A percentile compares a stretch with the other conserved stretches of the same genome.
Evolutionary conservation across 345 rosid species (phyloP).

Genomic region (Odontarrhena argentea): DNA sequence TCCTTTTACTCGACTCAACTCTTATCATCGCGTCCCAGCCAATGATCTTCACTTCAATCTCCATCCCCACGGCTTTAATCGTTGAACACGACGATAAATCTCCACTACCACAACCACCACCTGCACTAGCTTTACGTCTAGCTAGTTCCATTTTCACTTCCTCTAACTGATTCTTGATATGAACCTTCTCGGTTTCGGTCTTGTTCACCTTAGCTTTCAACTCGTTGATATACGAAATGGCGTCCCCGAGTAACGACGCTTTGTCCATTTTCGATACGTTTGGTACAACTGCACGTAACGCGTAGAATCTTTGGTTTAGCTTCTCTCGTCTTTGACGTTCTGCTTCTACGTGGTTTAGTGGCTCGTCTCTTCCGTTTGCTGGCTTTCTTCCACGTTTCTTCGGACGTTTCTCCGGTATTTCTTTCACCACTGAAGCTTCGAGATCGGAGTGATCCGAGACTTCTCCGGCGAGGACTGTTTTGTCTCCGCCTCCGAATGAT

Average conservation of each 20-base stretch:
- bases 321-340: slow-evolving; percentile 98
- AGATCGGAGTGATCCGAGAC: slow-evolving; percentile 96
- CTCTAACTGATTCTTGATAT: slow-evolving; percentile 67
- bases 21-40: slow-evolving; percentile 94
- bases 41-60: slow-evolving; percentile 86
- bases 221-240: slow-evolving; percentile 86
- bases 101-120: neutral
- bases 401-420: slow-evolving; percentile 80
- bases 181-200: slow-evolving; percentile 61
- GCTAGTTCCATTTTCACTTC: slow-evolving; percentile 54
- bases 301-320: slow-evolving; percentile 90
- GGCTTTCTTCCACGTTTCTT: slow-evolving; percentile 93
- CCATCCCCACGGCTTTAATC: slow-evolving; percentile 58
- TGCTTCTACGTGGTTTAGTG: slow-evolving; percentile 95
- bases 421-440: slow-evolving; percentile 87
- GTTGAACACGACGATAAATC: slow-evolving; percentile 22
- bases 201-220: slow-evolving; percentile 60
- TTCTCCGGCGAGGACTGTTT: slow-evolving; percentile 47
- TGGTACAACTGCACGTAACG: slow-evolving; percentile 92
- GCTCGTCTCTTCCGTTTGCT: slow-evolving; percentile 95
- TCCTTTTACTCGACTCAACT: slow-evolving; percentile 72
- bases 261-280: slow-evolving; percentile 97
- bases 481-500: slow-evolving; percentile 73
- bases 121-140: slow-evolving; percentile 34
- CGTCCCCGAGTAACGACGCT: slow-evolving; percentile 93